phyloP scores from a whole-genome alignment of 768 basidiomycete species.

The Termitomyces sp. region DNA sequence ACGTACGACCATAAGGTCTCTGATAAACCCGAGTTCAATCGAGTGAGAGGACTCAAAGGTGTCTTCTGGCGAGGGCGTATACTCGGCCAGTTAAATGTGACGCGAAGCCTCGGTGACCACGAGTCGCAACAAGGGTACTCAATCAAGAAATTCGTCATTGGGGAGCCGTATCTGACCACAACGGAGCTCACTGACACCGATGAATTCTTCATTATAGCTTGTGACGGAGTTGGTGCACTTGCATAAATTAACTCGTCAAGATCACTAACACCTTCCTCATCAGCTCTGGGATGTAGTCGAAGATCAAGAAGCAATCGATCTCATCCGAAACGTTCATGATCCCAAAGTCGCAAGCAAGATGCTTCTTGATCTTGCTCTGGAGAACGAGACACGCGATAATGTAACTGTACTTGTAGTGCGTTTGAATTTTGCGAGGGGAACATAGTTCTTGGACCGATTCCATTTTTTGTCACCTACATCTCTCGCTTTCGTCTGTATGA shows the following conservation, averaged over 20 bases:
- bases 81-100: constrained; percentile 14
- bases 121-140: constrained; percentile 15
- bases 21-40: constrained; percentile 8
- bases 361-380: constrained; percentile 11
- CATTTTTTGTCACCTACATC: not conserved
- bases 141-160: constrained; percentile 13
- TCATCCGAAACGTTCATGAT: constrained; percentile 6
- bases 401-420: constrained; percentile 16
- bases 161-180: constrained; percentile 7
- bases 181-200: constrained; percentile 6
- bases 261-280: not conserved
- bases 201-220: constrained; percentile 14
- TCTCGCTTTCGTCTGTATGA: not conserved
- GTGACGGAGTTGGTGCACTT: constrained; percentile 12
- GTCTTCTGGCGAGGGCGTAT: constrained; percentile 16
- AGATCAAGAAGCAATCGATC: constrained; percentile 14
- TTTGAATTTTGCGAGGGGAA: not conserved
- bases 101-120: constrained; percentile 15
- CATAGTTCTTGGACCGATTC: not conserved
- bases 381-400: constrained; percentile 16
- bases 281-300: constrained; percentile 15
- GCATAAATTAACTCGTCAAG: not conserved
- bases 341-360: constrained; percentile 11
- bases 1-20: constrained; percentile 15
- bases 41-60: constrained; percentile 12